phyloP scores from a whole-genome alignment of 2,329 filamentous ascomycete species.

The Esteya vermicola region DNA sequence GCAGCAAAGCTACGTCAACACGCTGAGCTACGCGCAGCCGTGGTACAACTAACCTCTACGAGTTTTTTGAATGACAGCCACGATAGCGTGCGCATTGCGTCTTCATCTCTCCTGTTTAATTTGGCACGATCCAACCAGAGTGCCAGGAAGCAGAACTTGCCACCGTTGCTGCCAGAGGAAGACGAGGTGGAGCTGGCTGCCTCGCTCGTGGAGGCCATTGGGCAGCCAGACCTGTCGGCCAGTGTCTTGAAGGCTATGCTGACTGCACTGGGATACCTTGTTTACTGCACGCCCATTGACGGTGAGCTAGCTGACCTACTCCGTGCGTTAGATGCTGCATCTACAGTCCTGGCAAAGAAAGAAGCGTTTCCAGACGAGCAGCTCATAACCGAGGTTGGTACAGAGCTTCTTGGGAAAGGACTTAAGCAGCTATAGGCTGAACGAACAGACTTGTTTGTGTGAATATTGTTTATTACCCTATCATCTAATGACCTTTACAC shows the following conservation, averaged over 20 bases:
- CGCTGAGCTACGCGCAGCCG: slow-evolving; percentile 34
- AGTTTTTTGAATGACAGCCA: slow-evolving; percentile 68
- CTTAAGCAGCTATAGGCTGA: too few relatives aligned
- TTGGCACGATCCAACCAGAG: slow-evolving; percentile 54
- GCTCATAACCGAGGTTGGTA: slow-evolving; percentile 40
- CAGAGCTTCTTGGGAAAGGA: slow-evolving; percentile 36
- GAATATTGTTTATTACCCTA: too few relatives aligned
- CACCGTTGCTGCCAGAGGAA: slow-evolving; percentile 38
- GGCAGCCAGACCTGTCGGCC: slow-evolving; percentile 40
- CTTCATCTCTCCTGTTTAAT: slow-evolving; percentile 75
- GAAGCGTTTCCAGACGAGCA: slow-evolving; percentile 40
- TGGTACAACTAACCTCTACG: slow-evolving; percentile 58
- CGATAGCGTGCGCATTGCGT: slow-evolving; percentile 62
- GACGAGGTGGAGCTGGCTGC: slow-evolving; percentile 74
- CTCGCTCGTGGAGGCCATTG: slow-evolving; percentile 60
- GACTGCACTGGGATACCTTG: slow-evolving; percentile 59
- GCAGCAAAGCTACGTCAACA: slow-evolving; percentile 45
- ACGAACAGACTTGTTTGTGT: too few relatives aligned
- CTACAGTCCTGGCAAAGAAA: slow-evolving; percentile 45
- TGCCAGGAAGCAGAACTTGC: neutral
- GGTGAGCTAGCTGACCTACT: slow-evolving; percentile 73
- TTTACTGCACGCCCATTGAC: slow-evolving; percentile 54
- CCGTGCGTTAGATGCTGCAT: slow-evolving; percentile 59
- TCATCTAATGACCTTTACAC: too few relatives aligned
- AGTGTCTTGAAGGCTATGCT: slow-evolving; percentile 69